A percentile compares a stretch with the other conserved stretches of the same genome.
Conservation (phyloP, 148 eudicot genomes). For the Amaranthus hypochondriacus region DNA sequence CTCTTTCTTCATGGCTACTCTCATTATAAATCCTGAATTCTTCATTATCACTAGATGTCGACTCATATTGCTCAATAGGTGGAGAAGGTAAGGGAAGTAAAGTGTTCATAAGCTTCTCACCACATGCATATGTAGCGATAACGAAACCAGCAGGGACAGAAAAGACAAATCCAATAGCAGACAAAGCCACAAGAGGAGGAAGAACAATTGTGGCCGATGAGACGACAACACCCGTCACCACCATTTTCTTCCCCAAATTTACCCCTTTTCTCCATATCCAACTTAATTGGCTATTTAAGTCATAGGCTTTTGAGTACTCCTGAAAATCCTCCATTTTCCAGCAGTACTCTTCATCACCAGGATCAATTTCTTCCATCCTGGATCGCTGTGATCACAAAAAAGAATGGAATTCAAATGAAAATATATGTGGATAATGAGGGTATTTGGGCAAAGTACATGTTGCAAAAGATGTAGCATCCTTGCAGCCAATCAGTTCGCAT, state of each 20-base stretch:
- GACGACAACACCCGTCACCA: slow-evolving; percentile 43
- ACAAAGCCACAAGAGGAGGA: slow-evolving; percentile 60
- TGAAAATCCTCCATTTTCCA: slow-evolving; percentile 1
- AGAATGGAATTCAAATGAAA: background rate
- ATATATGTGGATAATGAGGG: background rate
- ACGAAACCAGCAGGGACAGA: slow-evolving; percentile 59
- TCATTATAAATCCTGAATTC: slow-evolving; percentile 13
- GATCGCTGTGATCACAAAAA: background rate
- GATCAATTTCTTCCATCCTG: slow-evolving; percentile 21
- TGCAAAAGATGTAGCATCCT: background rate
- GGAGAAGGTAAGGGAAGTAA: slow-evolving; percentile 39
- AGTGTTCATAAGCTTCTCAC: slow-evolving; percentile 63
- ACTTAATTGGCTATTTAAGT: slow-evolving; percentile 19
- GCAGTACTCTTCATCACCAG: slow-evolving; percentile 15
- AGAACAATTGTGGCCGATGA: slow-evolving; percentile 68
- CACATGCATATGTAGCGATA: slow-evolving; percentile 52
- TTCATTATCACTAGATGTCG: slow-evolving; percentile 11
- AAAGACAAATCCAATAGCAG: slow-evolving; percentile 56
- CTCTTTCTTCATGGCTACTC: slow-evolving; percentile 23
- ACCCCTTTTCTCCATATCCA: slow-evolving; percentile 46
- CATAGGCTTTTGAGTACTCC: slow-evolving; percentile 10
- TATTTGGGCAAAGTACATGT: background rate
- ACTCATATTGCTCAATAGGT: slow-evolving; percentile 12
- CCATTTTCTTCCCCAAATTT: slow-evolving; percentile 53
- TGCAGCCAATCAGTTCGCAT: background rate